Evolutionary conservation across 495 filamentous ascomycete species (phyloP), one percentile per base, ranked within the genome.

Genomic region (Thozetella sp.): DNA sequence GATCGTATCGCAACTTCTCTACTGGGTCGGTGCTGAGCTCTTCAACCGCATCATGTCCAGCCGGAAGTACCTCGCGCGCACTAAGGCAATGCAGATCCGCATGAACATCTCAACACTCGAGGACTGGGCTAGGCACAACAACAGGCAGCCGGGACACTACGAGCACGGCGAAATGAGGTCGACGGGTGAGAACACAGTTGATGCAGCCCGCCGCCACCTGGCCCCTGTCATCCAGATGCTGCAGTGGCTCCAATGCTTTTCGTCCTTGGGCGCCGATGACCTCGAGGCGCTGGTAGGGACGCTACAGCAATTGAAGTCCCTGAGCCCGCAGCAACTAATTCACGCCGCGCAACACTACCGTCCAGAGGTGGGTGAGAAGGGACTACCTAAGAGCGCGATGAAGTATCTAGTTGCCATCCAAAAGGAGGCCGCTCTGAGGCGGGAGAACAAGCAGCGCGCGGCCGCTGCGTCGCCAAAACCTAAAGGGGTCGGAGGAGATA

Each of bases 51-150:
- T 98, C 69, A 93, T 98, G 88, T 93, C 90, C 15, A 97, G 93
- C 61, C 89, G 92, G 57, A 92, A 93, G 71, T 99, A 97, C 67
- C 84, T 99, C 6, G 93, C 95, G 3, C 87, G 95, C 26, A 99
- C 95, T 15, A 99, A 99, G 72, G 95, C 95, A 4, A 98, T 99
- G 95, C 96, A 99, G 67, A 97, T 99, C 60, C 92, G 95, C 60
- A 97, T 99, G 92, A 99, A 99, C 70, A 87, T 98, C 24, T 98
- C 95, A 2, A 86, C 84, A 1, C 80, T 99, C 46, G 95, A 99
- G 72, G 95, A 99, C 68, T 99, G 95, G 95, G 95, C 94, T 1
- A 83, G 93, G 15, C 78, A 83, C 24, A 99, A 98, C 74, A 98
- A 97, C 67, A 87, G 96, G 17, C 87, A 96, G 63, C 93, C 95